These are phyloP conservation scores for Uronychia binucleata DNA, from an alignment of 73 alveolate genomes.

Conservation along the genomic window DNA sequence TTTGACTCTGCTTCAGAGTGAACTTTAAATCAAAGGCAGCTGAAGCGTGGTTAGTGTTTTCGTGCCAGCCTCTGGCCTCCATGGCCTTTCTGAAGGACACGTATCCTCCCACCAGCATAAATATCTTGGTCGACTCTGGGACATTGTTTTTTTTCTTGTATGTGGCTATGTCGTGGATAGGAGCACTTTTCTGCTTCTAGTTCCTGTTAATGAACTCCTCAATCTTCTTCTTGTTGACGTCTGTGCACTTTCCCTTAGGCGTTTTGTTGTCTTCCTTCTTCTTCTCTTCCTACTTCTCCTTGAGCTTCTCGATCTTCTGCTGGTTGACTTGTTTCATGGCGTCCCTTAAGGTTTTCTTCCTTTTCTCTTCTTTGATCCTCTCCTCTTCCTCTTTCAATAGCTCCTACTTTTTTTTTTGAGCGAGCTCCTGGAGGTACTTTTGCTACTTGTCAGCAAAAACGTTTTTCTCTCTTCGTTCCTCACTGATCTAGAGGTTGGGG, in stretches of 20 bases:
- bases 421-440: not conserved
- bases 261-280: conserved; percentile 59
- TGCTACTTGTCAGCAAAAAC: not conserved
- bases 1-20: conserved; percentile 7
- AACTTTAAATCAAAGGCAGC: conserved; percentile 10
- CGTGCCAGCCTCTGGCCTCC: conserved; percentile 21
- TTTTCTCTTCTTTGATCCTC: conserved; percentile 52
- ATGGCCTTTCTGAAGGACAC: conserved; percentile 36
- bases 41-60: conserved; percentile 9
- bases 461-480: not conserved
- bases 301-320: conserved; percentile 56
- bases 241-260: conserved; percentile 54
- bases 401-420: not conserved
- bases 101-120: conserved; percentile 41
- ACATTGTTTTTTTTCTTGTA: conserved; percentile 52
- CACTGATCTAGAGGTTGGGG: not conserved
- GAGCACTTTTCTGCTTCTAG: conserved; percentile 17
- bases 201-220: conserved; percentile 44
- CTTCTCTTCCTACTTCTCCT: conserved; percentile 51
- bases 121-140: not conserved
- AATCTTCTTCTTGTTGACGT: conserved; percentile 60
- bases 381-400: conserved; percentile 18
- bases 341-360: conserved; percentile 61
- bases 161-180: conserved; percentile 45
- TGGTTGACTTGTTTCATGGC: conserved; percentile 40